Conservation (phyloP, 1,284 basidiomycete genomes). For the Naganishia sp. region DNA sequence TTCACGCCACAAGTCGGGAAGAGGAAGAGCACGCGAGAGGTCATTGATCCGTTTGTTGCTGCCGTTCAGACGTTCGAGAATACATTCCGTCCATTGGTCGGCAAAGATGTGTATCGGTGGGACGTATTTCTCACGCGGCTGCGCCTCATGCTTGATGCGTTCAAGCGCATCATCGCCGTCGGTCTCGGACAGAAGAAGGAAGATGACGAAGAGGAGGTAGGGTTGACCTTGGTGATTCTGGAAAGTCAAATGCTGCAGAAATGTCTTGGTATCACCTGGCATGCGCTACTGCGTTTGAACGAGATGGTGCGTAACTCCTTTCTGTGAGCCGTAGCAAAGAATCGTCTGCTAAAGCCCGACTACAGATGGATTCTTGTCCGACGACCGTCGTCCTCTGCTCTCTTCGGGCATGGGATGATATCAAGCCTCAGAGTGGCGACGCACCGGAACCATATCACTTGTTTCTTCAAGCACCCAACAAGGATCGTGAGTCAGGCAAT, state of each 20-base stretch:
- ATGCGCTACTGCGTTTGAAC: slow-evolving; percentile 68
- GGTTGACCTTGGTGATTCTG: slow-evolving; percentile 9
- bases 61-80: slow-evolving; percentile 6
- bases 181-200: neutral
- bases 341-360: accelerated
- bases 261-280: slow-evolving; percentile 64
- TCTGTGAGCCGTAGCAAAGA: neutral
- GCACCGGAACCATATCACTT: slow-evolving; percentile 74
- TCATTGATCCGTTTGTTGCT: slow-evolving; percentile 2
- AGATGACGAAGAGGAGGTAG: neutral
- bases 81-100: neutral
- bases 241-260: slow-evolving; percentile 61
- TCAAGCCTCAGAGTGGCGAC: slow-evolving; percentile 68
- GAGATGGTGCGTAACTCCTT: slow-evolving; percentile 65
- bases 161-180: neutral
- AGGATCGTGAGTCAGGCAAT: slow-evolving; percentile 55
- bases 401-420: slow-evolving; percentile 69
- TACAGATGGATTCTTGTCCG: slow-evolving; percentile 13
- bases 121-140: slow-evolving; percentile 13
- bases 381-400: slow-evolving; percentile 66
- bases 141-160: slow-evolving; percentile 11
- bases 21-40: neutral
- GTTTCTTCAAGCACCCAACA: slow-evolving; percentile 65
- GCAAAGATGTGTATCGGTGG: slow-evolving; percentile 21
- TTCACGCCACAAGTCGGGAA: neutral